Conservation (phyloP, 306 rosid genomes). For the Dryas drummondii region DNA sequence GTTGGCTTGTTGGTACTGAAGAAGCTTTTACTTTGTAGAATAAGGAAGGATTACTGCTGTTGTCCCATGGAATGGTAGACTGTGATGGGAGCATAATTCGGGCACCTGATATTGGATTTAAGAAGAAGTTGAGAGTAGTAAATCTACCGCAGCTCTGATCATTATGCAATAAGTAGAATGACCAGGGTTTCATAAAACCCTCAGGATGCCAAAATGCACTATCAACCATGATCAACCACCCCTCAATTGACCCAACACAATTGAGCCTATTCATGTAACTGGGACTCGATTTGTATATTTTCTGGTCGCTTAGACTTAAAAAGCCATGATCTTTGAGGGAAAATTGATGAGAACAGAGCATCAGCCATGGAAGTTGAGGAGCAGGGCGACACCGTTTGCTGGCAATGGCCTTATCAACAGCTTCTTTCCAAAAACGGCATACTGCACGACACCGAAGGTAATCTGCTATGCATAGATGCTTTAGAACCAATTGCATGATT, state of each 20-base stretch:
- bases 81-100: constrained; percentile 1
- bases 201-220: background rate
- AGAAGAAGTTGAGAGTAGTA: background rate
- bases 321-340: background rate
- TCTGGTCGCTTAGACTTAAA: background rate
- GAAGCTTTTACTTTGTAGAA: background rate
- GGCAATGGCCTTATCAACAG: background rate
- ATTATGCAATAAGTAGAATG: background rate
- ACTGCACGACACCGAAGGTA: background rate
- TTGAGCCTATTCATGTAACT: background rate
- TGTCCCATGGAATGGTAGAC: background rate
- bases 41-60: background rate
- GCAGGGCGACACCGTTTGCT: background rate
- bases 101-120: background rate
- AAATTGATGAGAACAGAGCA: background rate
- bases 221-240: background rate
- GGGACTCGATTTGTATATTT: background rate
- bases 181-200: background rate
- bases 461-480: background rate
- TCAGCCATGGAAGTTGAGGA: background rate
- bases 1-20: background rate
- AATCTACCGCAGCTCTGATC: no score
- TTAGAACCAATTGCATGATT: background rate
- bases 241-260: background rate
- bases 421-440: background rate